Percentiles rank a stretch among this genome's conserved stretches.
Evolutionary conservation across 2,329 filamentous ascomycete genomes (phyloP).

Genomic region (Stemphylium lycopersici): DNA sequence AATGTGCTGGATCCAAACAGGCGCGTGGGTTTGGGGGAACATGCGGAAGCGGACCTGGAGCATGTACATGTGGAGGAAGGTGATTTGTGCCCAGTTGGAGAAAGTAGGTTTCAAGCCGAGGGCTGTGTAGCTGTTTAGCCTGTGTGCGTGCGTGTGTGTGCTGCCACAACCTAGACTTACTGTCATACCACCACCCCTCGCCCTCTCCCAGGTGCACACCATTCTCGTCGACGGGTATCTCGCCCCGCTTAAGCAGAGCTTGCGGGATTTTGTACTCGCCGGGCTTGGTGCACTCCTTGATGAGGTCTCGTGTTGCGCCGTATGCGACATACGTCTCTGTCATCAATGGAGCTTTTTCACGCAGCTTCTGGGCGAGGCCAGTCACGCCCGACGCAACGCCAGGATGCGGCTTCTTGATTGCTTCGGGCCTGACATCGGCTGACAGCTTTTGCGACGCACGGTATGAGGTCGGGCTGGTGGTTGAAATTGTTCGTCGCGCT

Average conservation of each 20-base stretch:
- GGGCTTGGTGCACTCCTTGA: slow-evolving; percentile 73
- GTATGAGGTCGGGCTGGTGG: slow-evolving; percentile 28
- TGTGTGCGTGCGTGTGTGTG: background rate
- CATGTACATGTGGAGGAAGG: slow-evolving; percentile 95
- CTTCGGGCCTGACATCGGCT: slow-evolving; percentile 22
- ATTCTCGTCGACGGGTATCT: slow-evolving; percentile 72
- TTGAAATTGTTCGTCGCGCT: slow-evolving; percentile 33
- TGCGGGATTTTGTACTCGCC: slow-evolving; percentile 79
- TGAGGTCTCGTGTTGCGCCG: slow-evolving; percentile 77
- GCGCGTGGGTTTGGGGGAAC: slow-evolving; percentile 71
- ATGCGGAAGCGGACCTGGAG: slow-evolving; percentile 82
- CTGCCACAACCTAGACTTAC: slow-evolving; percentile 56
- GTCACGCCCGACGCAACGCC: slow-evolving; percentile 21
- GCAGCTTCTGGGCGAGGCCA: slow-evolving; percentile 38
- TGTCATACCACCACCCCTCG: slow-evolving; percentile 79
- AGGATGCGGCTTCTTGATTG: slow-evolving; percentile 26
- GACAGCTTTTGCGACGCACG: slow-evolving; percentile 28
- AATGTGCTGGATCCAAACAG: slow-evolving; percentile 85
- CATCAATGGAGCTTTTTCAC: slow-evolving; percentile 41
- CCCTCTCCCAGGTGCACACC: slow-evolving; percentile 83
- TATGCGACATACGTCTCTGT: slow-evolving; percentile 78
- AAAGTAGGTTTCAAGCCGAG: slow-evolving; percentile 85
- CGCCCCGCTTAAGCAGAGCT: slow-evolving; percentile 67
- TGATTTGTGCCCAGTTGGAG: slow-evolving; percentile 93
- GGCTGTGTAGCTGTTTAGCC: slow-evolving; percentile 57